Conservation (phyloP, 176 grass and related monocot genomes). For the Microstegium vimineum region DNA sequence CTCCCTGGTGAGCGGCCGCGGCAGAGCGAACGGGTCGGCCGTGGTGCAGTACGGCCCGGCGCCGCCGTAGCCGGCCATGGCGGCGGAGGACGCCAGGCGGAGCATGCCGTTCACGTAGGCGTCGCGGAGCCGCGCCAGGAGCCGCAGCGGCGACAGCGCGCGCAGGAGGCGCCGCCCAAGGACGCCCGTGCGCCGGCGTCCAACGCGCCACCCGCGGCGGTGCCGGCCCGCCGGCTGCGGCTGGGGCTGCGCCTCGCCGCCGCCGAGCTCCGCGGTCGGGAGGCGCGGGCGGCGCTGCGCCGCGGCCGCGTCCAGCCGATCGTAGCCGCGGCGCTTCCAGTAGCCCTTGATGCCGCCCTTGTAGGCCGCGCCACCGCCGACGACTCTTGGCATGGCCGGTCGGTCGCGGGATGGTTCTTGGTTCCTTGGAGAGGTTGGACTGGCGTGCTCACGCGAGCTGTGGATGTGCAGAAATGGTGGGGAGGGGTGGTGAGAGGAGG, state of each 20-base stretch:
- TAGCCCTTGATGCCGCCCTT: slow-evolving; percentile 77
- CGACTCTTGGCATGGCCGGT: slow-evolving; percentile 9
- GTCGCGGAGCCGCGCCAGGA: neutral
- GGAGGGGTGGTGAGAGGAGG: neutral
- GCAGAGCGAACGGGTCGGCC: slow-evolving; percentile 17
- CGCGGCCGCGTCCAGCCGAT: slow-evolving; percentile 33
- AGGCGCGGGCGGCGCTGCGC: slow-evolving; percentile 40
- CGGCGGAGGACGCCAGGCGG: slow-evolving; percentile 46
- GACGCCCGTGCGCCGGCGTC: slow-evolving; percentile 1
- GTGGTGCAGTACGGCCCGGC: slow-evolving; percentile 1
- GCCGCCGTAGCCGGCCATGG: slow-evolving; percentile 27
- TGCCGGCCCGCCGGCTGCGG: neutral
- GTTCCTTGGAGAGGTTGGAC: neutral
- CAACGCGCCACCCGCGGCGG: slow-evolving; percentile 43
- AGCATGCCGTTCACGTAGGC: slow-evolving; percentile 76
- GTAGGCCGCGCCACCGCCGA: neutral
- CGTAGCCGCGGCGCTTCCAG: slow-evolving; percentile 68
- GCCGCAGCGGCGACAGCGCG: too few species aligned
- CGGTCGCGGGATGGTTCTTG: neutral
- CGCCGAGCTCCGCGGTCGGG: slow-evolving; percentile 39
- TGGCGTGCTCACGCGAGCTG: neutral
- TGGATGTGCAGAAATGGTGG: neutral
- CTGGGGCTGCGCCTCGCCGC: neutral
- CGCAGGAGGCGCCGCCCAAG: too few species aligned
- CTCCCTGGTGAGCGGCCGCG: slow-evolving; percentile 37